Conservation (phyloP, 306 rosid species). For the Comarum palustre region DNA sequence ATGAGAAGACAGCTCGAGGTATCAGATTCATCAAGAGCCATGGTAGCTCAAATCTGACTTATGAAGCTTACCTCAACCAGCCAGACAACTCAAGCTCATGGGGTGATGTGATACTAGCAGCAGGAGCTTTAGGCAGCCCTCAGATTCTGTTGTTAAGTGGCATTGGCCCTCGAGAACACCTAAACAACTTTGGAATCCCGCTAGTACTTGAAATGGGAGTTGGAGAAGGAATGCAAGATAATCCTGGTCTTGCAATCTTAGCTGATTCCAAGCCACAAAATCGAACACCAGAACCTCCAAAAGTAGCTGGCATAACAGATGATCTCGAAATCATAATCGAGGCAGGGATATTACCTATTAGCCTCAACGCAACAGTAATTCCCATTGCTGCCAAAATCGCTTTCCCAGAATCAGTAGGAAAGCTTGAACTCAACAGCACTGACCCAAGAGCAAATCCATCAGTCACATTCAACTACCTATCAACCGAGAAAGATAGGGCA, state of each 20-base stretch:
- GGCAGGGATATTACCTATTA: constrained; percentile 53
- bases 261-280: constrained; percentile 49
- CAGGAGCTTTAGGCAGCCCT: constrained; percentile 78
- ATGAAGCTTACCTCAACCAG: constrained; percentile 50
- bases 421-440: constrained; percentile 44
- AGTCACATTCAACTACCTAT: constrained; percentile 64
- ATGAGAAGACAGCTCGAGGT: constrained; percentile 49
- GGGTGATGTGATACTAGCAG: constrained; percentile 71
- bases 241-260: constrained; percentile 55
- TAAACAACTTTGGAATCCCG: constrained; percentile 43
- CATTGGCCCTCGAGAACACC: constrained; percentile 58
- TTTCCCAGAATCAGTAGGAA: constrained; percentile 53
- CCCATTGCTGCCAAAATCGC: constrained; percentile 62
- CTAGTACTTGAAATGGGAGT: constrained; percentile 38
- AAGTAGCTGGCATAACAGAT: constrained; percentile 59
- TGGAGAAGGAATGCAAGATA: constrained; percentile 73
- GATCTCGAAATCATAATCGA: constrained; percentile 53
- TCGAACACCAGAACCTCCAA: constrained; percentile 61
- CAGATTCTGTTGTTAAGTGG: constrained; percentile 65
- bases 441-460: constrained; percentile 67
- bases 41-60: constrained; percentile 33
- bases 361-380: constrained; percentile 47
- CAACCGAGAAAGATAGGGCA: constrained; percentile 40
- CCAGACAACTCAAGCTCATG: constrained; percentile 34
- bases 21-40: constrained; percentile 57